Evolutionary conservation across 176 grass and related monocot genomes (phyloP).

Genomic region (Triticum dicoccoides): DNA sequence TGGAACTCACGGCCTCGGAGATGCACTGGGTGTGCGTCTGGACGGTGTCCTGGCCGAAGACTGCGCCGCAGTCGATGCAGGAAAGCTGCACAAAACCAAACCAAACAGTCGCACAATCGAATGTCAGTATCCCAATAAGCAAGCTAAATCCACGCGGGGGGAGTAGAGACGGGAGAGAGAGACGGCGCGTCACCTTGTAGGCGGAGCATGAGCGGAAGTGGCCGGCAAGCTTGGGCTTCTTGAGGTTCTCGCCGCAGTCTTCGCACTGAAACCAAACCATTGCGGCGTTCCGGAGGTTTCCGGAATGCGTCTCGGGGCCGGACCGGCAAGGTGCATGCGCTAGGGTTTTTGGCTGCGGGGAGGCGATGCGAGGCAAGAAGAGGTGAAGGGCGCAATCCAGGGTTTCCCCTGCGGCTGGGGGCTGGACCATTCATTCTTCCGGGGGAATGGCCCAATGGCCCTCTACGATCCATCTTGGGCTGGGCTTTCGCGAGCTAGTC

Average conservation of each 20-base stretch:
- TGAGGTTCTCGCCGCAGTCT: slow-evolving; percentile 85
- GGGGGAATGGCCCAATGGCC: not conserved
- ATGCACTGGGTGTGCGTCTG: slow-evolving; percentile 91
- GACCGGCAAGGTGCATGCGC: not conserved
- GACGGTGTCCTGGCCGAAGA: slow-evolving; percentile 66
- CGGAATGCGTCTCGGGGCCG: not conserved
- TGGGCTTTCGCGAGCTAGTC: not conserved
- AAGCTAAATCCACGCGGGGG: not conserved
- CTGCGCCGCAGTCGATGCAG: slow-evolving; percentile 85
- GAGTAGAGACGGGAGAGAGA: not conserved
- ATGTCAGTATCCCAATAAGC: not conserved
- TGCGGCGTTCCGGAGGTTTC: slow-evolving; percentile 19
- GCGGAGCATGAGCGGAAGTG: slow-evolving; percentile 95
- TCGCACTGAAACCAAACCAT: slow-evolving; percentile 99
- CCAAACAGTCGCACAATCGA: not conserved
- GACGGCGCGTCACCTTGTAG: slow-evolving; percentile 49
- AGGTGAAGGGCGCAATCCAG: not conserved
- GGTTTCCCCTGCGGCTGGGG: not conserved
- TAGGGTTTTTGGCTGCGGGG: slow-evolving; percentile 34
- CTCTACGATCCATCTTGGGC: not conserved
- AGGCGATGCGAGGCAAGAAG: not conserved
- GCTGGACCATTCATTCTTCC: not conserved
- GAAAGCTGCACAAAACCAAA: slow-evolving; percentile 51
- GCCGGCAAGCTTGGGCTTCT: slow-evolving; percentile 89
- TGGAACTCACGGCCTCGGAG: slow-evolving; percentile 67